These are phyloP conservation scores for Daldinia loculata DNA, from an alignment of 495 filamentous ascomycete species.

Conservation along the genomic window DNA sequence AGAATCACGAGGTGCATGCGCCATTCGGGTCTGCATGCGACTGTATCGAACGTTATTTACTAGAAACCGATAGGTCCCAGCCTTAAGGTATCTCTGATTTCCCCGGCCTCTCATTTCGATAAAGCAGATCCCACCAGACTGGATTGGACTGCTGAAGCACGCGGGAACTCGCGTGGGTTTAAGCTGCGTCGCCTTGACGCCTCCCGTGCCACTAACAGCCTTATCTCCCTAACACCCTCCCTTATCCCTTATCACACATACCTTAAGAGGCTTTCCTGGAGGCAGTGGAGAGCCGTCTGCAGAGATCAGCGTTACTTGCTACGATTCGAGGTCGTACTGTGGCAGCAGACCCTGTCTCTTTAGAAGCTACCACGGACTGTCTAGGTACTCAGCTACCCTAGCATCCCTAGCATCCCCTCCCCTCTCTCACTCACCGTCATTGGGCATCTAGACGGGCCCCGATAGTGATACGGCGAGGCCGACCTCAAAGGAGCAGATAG, in stretches of 20 bases:
- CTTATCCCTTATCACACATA: constrained; percentile 29
- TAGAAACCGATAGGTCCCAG: constrained; percentile 36
- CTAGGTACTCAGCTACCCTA: constrained; percentile 25
- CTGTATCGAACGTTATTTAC: constrained; percentile 33
- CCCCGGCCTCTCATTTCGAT: constrained; percentile 29
- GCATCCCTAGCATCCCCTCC: constrained; percentile 14
- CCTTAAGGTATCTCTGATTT: constrained; percentile 32
- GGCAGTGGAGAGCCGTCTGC: constrained; percentile 18
- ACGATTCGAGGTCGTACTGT: constrained; percentile 38
- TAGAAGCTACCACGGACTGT: constrained; percentile 19
- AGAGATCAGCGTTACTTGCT: constrained; percentile 36
- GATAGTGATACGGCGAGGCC: constrained; percentile 28
- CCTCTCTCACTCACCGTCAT: constrained; percentile 25
- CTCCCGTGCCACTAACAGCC: constrained; percentile 35
- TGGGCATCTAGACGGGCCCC: constrained; percentile 21
- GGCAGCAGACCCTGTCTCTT: constrained; percentile 30
- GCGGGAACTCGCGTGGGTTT: constrained; percentile 38
- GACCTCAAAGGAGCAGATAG: constrained; percentile 25
- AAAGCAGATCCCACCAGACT: constrained; percentile 37
- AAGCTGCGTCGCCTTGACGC: constrained; percentile 22
- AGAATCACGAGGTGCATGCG: constrained; percentile 39
- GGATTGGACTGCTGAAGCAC: constrained; percentile 24
- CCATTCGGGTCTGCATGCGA: constrained; percentile 35
- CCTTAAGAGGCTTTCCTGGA: constrained; percentile 21
- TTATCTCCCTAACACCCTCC: constrained; percentile 36